Conservation (phyloP, 805 yeast genomes). For the Kodamaea fukazawae region DNA sequence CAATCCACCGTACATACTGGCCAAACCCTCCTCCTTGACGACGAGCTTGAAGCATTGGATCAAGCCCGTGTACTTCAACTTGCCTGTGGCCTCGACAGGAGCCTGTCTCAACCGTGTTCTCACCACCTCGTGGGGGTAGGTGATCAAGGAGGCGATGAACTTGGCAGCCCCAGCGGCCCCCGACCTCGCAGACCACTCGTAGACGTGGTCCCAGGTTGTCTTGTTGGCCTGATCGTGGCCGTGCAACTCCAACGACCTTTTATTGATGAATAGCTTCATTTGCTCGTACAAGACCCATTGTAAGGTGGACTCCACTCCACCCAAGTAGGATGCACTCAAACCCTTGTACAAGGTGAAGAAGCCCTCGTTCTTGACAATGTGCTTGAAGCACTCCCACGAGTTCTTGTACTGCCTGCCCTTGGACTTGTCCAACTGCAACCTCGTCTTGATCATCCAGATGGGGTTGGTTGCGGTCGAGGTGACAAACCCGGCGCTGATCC, state of each 20-base stretch:
- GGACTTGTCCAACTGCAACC: constrained; percentile 86
- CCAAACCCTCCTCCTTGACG: constrained; percentile 89
- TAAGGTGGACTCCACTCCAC: constrained; percentile 86
- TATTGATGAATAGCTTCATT: constrained; percentile 70
- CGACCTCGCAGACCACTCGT: constrained; percentile 93
- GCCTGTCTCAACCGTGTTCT: constrained; percentile 95
- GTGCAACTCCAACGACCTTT: constrained; percentile 42
- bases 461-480: constrained; percentile 98
- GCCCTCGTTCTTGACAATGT: constrained; percentile 76
- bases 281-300: constrained; percentile 98
- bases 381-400: constrained; percentile 77
- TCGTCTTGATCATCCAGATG: constrained; percentile 93
- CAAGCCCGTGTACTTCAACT: constrained; percentile 84
- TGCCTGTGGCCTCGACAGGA: constrained; percentile 69
- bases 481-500: constrained; percentile 87
- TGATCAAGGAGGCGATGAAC: constrained; percentile 84
- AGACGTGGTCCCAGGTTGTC: constrained; percentile 56
- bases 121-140: constrained; percentile 97
- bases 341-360: constrained; percentile 80
- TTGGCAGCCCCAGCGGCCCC: constrained; percentile 98
- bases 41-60: constrained; percentile 82
- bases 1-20: constrained; percentile 93
- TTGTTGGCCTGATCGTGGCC: constrained; percentile 28
- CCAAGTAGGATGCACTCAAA: constrained; percentile 89
- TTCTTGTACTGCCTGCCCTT: constrained; percentile 66